phyloP scores from a whole-genome alignment of 768 basidiomycete species.

The Lentinula guzmanii region DNA sequence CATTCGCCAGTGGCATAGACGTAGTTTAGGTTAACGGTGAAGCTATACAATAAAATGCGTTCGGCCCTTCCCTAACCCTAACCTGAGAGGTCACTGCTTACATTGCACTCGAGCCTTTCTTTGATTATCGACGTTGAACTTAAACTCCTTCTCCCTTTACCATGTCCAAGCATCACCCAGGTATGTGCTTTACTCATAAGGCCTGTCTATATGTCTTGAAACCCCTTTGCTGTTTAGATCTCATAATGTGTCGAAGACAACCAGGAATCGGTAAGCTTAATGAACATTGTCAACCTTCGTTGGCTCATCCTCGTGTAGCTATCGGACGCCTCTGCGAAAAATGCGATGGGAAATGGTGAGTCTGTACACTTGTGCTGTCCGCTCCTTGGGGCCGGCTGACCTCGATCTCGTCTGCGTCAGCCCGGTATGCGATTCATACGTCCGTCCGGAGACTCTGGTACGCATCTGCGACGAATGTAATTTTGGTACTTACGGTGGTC shows the following conservation, averaged over 20 bases:
- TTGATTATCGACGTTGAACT: no score
- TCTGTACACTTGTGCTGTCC: constrained; percentile 1
- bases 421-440: constrained; percentile 98
- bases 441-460: constrained; percentile 95
- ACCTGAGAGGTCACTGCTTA: no score
- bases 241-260: constrained; percentile 98
- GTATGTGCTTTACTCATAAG: constrained; percentile 24
- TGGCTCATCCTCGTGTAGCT: constrained; percentile 40
- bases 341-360: constrained; percentile 98
- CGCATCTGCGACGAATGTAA: constrained; percentile 99
- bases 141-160: not conserved
- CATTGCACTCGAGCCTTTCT: no score
- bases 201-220: not conserved
- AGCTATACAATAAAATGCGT: no score
- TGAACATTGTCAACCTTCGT: not conserved
- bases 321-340: constrained; percentile 98
- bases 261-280: constrained; percentile 82
- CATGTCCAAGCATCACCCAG: constrained; percentile 92
- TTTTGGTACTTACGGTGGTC: constrained; percentile 95
- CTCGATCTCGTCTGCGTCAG: constrained; percentile 31
- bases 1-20: not conserved
- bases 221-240: constrained; percentile 45
- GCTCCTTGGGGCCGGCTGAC: not conserved
- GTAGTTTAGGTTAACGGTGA: no score
- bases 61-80: no score